Conservation (phyloP, 306 rosid genomes). For the Trifolium fragiferum region DNA sequence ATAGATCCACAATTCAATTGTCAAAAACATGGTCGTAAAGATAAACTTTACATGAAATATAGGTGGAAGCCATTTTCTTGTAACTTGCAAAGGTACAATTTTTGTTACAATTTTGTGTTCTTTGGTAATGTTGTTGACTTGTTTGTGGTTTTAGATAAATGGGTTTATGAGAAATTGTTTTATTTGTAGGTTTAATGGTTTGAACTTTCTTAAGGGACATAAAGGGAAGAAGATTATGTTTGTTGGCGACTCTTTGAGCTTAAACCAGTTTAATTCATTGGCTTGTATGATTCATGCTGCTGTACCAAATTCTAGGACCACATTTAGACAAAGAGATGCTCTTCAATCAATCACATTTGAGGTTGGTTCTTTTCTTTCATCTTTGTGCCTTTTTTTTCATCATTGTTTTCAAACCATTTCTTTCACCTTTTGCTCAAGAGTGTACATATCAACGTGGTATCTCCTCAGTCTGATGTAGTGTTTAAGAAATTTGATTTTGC, state of each 20-base stretch:
- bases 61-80: constrained; percentile 86
- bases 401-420: neutral
- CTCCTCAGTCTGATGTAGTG: no score
- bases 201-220: constrained; percentile 63
- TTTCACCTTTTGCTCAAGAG: no score
- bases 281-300: constrained; percentile 87
- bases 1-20: constrained; percentile 92
- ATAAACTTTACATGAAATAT: constrained; percentile 68
- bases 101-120: neutral
- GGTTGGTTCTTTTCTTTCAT: constrained; percentile 47
- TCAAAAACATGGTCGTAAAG: constrained; percentile 77
- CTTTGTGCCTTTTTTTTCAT: neutral
- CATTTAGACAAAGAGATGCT: constrained; percentile 48
- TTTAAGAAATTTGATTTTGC: no score
- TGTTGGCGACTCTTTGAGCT: constrained; percentile 90
- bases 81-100: constrained; percentile 67
- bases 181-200: constrained; percentile 70
- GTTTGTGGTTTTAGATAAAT: neutral
- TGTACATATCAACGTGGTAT: no score
- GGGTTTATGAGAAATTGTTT: constrained; percentile 1
- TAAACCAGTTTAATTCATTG: constrained; percentile 84
- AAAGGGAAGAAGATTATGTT: constrained; percentile 97
- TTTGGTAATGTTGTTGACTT: neutral
- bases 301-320: constrained; percentile 70
- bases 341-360: constrained; percentile 71